Conservation (phyloP, 2,329 filamentous ascomycete genomes). For the Huntiella decipiens region DNA sequence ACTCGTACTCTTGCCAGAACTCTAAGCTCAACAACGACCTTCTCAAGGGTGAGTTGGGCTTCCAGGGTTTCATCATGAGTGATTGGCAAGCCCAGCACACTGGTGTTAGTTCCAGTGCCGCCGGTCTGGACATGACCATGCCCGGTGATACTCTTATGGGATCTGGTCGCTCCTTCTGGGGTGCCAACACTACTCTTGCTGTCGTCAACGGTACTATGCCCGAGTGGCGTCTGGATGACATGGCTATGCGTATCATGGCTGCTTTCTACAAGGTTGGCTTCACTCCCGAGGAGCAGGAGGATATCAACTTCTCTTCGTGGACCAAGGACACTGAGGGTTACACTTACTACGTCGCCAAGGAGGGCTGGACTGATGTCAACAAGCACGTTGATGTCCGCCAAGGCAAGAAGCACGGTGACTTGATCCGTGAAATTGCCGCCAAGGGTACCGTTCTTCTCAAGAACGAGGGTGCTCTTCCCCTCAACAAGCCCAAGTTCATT, state of each 20-base stretch:
- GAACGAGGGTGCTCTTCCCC: constrained; percentile 57
- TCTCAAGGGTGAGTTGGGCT: constrained; percentile 56
- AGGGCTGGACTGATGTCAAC: constrained; percentile 52
- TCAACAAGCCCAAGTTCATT: constrained; percentile 59
- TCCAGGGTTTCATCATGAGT: constrained; percentile 64
- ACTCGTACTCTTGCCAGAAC: constrained; percentile 65
- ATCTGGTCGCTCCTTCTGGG: constrained; percentile 58
- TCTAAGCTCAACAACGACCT: constrained; percentile 55
- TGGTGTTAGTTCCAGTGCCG: constrained; percentile 44
- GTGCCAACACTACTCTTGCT: constrained; percentile 68
- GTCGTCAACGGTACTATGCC: constrained; percentile 81
- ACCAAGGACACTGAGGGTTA: constrained; percentile 56
- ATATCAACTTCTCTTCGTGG: constrained; percentile 81
- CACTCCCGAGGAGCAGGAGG: constrained; percentile 25
- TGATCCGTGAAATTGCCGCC: constrained; percentile 63
- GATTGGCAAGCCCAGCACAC: constrained; percentile 65
- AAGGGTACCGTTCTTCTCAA: constrained; percentile 80
- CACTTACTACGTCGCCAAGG: constrained; percentile 40
- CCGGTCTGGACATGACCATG: constrained; percentile 78
- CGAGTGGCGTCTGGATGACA: constrained; percentile 75
- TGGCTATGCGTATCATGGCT: constrained; percentile 68
- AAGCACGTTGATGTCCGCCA: constrained; percentile 66
- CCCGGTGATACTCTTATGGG: constrained; percentile 66
- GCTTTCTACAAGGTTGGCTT: constrained; percentile 48
- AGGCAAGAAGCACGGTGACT: constrained; percentile 43